Evolutionary conservation across 75 land plant species (phyloP).

Genomic region (Picea glauca): DNA sequence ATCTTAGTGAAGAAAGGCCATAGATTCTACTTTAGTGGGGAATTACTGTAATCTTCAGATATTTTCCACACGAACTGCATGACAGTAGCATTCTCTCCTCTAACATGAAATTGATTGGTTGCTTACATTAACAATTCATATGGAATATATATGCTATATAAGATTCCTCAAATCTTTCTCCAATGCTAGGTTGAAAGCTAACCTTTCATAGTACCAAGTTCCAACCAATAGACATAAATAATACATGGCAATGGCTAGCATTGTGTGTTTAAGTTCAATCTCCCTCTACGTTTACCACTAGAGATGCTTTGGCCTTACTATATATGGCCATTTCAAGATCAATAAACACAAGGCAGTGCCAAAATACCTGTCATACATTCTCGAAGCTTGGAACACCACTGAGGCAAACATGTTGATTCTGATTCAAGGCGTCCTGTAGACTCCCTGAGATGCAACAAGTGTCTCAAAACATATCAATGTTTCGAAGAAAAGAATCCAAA

Average conservation of each 20-base stretch:
- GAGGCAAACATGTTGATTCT: neutral
- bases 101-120: neutral
- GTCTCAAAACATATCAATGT: slow-evolving; percentile 3
- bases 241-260: neutral
- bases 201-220: neutral
- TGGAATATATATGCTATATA: neutral
- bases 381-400: slow-evolving; percentile 4
- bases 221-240: neutral
- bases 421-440: slow-evolving; percentile 1
- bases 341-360: neutral
- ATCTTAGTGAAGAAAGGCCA: no score
- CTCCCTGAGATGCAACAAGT: slow-evolving; percentile 1
- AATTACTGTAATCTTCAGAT: no score
- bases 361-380: slow-evolving; percentile 8
- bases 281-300: neutral
- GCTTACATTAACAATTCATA: neutral
- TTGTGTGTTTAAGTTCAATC: neutral
- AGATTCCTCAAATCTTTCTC: neutral
- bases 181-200: neutral
- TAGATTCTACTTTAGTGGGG: no score
- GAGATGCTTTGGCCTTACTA: neutral
- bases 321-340: neutral
- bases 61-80: neutral
- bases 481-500: neutral
- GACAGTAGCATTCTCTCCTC: neutral